Evolutionary conservation across 176 grass and related monocot species (phyloP), one percentile per base, ranked within the genome.

Genomic region (Carex myosuroides): DNA sequence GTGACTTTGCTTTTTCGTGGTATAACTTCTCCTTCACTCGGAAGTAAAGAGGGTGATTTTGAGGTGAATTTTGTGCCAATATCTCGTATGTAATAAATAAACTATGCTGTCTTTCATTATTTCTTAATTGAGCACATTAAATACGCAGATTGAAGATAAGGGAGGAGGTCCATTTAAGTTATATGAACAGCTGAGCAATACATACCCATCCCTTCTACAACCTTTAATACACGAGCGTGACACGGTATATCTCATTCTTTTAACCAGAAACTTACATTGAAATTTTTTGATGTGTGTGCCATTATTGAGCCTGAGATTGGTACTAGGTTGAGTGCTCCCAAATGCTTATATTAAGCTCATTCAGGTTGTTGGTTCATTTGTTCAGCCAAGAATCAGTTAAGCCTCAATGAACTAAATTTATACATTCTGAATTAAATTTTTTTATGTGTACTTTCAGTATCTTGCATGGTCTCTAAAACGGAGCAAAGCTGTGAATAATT

Each of bases 381-480:
- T 39, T 5, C 37, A 39, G 37, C 37, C 37, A 39, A 53, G 20
- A 53, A 54, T 55, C 5, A 30, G 13, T 32, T 55, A 2, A 30
- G 3, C 13, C 5, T 76, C 16, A 26, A 76, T 26, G 52, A 24
- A 8, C 71, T 26, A 26, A 13, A 26, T 76, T 56, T 77, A 77
- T 8, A 55, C 6, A 26, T 77, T 76, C 50, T 77, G 13, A 77
- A 30, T 5, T 30, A 56, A 56, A 13, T 44, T 77, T 77, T 33
- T 14, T 50, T 16, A 8, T 41, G 57, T 37, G 84, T 88, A 24
- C 13, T 88, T 85, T 83, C 85, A 98, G 95, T 95, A 86, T 85
- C 84, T 95, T 8, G 91, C 92, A 21, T 98, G 95, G 95, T 98
- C 95, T 12, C 86, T 98, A 63, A 98, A 98, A 85, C 91, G 95